phyloP scores from a whole-genome alignment of 805 yeast species.

The Komagataella pseudopastoris region DNA sequence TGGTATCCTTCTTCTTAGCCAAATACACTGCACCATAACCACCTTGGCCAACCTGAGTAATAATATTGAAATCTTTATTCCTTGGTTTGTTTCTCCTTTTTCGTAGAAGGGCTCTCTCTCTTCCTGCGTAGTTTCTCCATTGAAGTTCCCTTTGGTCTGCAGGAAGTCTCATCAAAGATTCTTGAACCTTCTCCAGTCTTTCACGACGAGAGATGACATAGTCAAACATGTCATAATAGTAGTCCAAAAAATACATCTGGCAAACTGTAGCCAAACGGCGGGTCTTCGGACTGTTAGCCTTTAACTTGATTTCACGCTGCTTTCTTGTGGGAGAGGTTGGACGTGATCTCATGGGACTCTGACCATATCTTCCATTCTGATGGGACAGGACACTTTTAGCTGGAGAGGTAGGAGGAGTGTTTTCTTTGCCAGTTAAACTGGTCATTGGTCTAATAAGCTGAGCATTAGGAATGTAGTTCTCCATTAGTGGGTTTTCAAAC shows the following conservation, averaged over 20 bases:
- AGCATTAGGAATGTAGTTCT: neutral
- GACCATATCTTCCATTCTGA: constrained; percentile 9
- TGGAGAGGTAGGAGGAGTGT: constrained; percentile 20
- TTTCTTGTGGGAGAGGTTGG: constrained; percentile 11
- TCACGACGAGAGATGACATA: constrained; percentile 81
- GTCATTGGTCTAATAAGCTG: constrained; percentile 10
- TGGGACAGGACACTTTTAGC: constrained; percentile 9
- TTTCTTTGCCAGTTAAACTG: constrained; percentile 27
- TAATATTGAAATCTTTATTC: constrained; percentile 89
- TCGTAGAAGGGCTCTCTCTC: constrained; percentile 75
- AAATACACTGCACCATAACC: constrained; percentile 98
- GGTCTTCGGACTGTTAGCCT: constrained; percentile 62
- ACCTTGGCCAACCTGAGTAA: constrained; percentile 98
- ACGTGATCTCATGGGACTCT: constrained; percentile 6
- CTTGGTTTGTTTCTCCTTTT: constrained; percentile 85
- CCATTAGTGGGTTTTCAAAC: neutral
- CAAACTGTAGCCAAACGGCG: constrained; percentile 82
- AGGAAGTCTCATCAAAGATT: constrained; percentile 24
- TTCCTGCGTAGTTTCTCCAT: constrained; percentile 70
- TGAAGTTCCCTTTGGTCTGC: constrained; percentile 32
- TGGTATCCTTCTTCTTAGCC: constrained; percentile 87
- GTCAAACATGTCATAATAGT: constrained; percentile 92
- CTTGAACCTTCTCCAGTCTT: constrained; percentile 59
- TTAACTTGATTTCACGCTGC: constrained; percentile 33
- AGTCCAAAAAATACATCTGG: constrained; percentile 86